Base-by-base conservation (phyloP, 192 early-diverging fungal genomes). In the Rhizoclosmatium sp. region DNA sequence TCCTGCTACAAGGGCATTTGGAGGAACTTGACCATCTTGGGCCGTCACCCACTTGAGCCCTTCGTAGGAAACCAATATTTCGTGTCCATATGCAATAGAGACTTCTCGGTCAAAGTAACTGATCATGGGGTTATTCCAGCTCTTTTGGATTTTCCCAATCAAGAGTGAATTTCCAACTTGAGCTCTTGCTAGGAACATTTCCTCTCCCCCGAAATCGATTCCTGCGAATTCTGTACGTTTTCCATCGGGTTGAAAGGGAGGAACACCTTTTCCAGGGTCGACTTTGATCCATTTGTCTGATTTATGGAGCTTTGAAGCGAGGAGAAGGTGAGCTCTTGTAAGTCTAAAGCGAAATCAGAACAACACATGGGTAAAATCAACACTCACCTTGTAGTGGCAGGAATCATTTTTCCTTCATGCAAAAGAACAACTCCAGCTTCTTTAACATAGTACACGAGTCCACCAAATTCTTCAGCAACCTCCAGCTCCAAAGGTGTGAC, bases 401-500 rank as follows among this genome's bases (percentile, higher is more conserved):
- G 31, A 31, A 31, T 31, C 31, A 31, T 31, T 31, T 31, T 31
- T 31, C 31, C 31, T 31, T 31, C 31, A 31, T 31, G 31, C 3
- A 40, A 39, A n/a, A 65, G 21, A 40, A 40, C 40, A 7, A 65
- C 40, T 39, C 19, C 64, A 65, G 40, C 46, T 46, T 46, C 46
- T 44, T 75, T 75, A 12, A 47, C 73, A 47, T 65, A 75, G 21
- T n/a, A 12, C 19, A 58, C 40, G 3, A 45, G 65, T 46, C 73
- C 42, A 7, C 46, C 73, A 16, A 75, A 47, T 39, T 75, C 73
- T 1, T 7, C 23, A 44, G 47, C 59, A 23, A 75, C 71, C 62
- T 80, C 71, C 40, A 65, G n/a, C 47, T 75, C 71, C 59, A 80
- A 41, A 4, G 79, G 79, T 7, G 79, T 75, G 23, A 74, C 75